Evolutionary conservation across 441 rosid genomes (phyloP).

Genomic region (Croton laevigatus): DNA sequence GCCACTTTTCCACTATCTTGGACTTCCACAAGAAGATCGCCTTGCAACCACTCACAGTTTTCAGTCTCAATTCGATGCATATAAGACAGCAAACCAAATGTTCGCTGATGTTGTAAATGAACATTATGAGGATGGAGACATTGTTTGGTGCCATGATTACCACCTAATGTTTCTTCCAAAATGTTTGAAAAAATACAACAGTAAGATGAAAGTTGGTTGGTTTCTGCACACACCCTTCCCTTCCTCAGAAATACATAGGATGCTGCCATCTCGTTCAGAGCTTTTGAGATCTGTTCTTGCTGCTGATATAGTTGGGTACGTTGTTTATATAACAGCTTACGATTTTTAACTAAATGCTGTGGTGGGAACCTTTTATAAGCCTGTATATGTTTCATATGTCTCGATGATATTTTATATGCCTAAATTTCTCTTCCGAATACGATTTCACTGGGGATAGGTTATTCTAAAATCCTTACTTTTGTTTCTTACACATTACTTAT

Average conservation of each 20-base stretch:
- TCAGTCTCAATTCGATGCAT: conserved; percentile 80
- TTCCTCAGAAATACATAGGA: conserved; percentile 79
- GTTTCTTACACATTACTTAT: background rate
- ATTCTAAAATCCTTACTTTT: background rate
- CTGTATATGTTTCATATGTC: background rate
- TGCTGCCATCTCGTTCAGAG: conserved; percentile 67
- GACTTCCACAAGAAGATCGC: conserved; percentile 80
- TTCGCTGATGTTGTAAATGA: conserved; percentile 71
- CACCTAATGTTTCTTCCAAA: conserved; percentile 83
- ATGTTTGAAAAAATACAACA: conserved; percentile 59
- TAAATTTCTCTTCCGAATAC: background rate
- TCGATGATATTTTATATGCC: background rate
- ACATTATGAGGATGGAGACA: conserved; percentile 70
- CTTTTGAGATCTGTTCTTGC: conserved; percentile 71
- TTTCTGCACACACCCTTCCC: conserved; percentile 89
- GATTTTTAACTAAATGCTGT: conserved; percentile 6
- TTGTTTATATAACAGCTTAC: conserved; percentile 8
- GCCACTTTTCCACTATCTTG: conserved; percentile 82
- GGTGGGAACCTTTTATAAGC: background rate
- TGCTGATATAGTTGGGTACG: conserved; percentile 83
- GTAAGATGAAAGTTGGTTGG: conserved; percentile 82
- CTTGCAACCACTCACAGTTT: conserved; percentile 76
- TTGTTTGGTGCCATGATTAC: conserved; percentile 91
- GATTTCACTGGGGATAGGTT: background rate
- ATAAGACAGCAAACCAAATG: conserved; percentile 73